Evolutionary conservation across 2,329 filamentous ascomycete species (phyloP).

Genomic region (Colletotrichum navitas): DNA sequence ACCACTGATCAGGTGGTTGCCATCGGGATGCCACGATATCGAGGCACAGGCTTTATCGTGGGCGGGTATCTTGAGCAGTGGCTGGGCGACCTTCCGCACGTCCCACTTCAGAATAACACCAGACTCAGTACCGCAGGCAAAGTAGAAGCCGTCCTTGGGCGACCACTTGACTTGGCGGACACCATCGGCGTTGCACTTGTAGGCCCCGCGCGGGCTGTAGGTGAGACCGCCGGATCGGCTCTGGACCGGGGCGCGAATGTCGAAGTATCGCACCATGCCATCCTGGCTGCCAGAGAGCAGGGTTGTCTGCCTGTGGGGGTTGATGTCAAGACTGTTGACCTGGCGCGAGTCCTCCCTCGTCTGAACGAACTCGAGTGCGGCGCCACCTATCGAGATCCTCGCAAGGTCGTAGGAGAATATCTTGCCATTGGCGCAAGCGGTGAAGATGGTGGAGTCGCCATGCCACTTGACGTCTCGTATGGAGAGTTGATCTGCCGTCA

Average conservation of each 20-base stretch:
- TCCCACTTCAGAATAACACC: slow-evolving; percentile 75
- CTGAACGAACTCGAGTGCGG: slow-evolving; percentile 67
- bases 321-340: slow-evolving; percentile 73
- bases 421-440: slow-evolving; percentile 73
- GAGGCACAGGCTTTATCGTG: slow-evolving; percentile 71
- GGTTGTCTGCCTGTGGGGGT: slow-evolving; percentile 69
- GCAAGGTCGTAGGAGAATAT: slow-evolving; percentile 74
- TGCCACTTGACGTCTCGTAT: slow-evolving; percentile 74
- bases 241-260: slow-evolving; percentile 64
- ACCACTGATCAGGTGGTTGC: slow-evolving; percentile 73
- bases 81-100: slow-evolving; percentile 65
- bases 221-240: slow-evolving; percentile 63
- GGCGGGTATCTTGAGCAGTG: slow-evolving; percentile 70
- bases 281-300: slow-evolving; percentile 74
- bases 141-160: slow-evolving; percentile 70
- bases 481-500: slow-evolving; percentile 67
- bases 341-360: slow-evolving; percentile 73
- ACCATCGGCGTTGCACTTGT: slow-evolving; percentile 66
- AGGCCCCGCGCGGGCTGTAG: slow-evolving; percentile 58
- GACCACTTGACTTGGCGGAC: slow-evolving; percentile 76
- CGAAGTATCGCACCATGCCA: slow-evolving; percentile 72
- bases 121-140: slow-evolving; percentile 74
- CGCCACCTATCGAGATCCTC: slow-evolving; percentile 59
- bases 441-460: slow-evolving; percentile 68
- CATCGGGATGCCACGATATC: slow-evolving; percentile 77